These are phyloP conservation scores for Colletotrichum tofieldiae DNA, from an alignment of 2,329 filamentous ascomycete genomes.

Conservation along the genomic window DNA sequence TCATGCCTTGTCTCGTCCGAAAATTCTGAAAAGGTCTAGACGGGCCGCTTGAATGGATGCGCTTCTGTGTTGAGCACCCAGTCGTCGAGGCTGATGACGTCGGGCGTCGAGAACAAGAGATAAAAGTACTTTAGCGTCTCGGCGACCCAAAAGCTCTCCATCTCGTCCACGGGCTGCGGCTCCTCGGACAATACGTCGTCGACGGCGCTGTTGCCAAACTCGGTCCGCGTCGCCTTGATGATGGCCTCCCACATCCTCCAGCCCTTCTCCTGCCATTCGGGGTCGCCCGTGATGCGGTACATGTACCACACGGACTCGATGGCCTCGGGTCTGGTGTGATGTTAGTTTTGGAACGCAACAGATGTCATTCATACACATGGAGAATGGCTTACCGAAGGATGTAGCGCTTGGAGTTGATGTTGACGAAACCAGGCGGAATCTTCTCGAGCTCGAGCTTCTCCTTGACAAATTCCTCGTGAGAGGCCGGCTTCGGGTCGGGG, in stretches of 20 bases:
- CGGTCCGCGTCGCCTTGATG: slow-evolving; percentile 75
- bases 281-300: slow-evolving; percentile 89
- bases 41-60: slow-evolving; percentile 69
- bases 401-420: slow-evolving; percentile 65
- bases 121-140: slow-evolving; percentile 97
- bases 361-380: slow-evolving; percentile 31
- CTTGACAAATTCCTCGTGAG: slow-evolving; percentile 70
- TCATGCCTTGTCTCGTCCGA: neutral
- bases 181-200: slow-evolving; percentile 69
- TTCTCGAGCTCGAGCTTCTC: slow-evolving; percentile 59
- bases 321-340: slow-evolving; percentile 77
- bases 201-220: slow-evolving; percentile 80
- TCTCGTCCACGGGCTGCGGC: slow-evolving; percentile 69
- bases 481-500: slow-evolving; percentile 60
- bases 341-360: slow-evolving; percentile 41
- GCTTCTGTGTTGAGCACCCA: slow-evolving; percentile 78
- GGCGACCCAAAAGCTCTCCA: slow-evolving; percentile 93
- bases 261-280: slow-evolving; percentile 82
- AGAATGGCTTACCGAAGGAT: slow-evolving; percentile 71
- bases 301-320: slow-evolving; percentile 93
- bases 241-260: slow-evolving; percentile 89
- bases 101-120: slow-evolving; percentile 80
- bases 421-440: slow-evolving; percentile 67
- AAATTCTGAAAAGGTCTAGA: neutral
- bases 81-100: slow-evolving; percentile 77